These are phyloP conservation scores for Verticillium klebahnii DNA, from an alignment of 2,329 filamentous ascomycete species.

Conservation along the genomic window DNA sequence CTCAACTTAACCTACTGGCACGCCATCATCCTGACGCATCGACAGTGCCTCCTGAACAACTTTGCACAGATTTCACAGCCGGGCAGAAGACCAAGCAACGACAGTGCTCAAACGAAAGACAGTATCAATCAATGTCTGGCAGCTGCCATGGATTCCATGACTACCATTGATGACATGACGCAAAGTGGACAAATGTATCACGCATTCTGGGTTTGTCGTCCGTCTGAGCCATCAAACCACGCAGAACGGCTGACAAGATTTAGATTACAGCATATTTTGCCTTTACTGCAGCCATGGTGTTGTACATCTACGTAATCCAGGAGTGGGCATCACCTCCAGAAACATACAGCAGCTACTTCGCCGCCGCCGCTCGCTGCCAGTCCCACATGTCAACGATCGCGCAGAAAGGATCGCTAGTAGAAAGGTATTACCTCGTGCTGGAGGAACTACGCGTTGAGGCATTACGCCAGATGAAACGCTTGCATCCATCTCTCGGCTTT, in stretches of 20 bases:
- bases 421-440: slow-evolving; percentile 36
- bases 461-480: slow-evolving; percentile 7
- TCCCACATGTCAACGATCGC: slow-evolving; percentile 30
- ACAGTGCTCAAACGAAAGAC: slow-evolving; percentile 10
- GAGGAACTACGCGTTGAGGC: slow-evolving; percentile 23
- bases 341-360: slow-evolving; percentile 24
- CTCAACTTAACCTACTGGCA: slow-evolving; percentile 38
- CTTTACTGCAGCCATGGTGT: slow-evolving; percentile 37
- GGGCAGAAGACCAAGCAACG: slow-evolving; percentile 3
- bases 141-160: slow-evolving; percentile 32
- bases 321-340: slow-evolving; percentile 20
- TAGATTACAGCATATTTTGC: slow-evolving; percentile 37
- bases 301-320: slow-evolving; percentile 40
- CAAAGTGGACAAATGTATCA: slow-evolving; percentile 29
- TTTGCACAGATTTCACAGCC: slow-evolving; percentile 20
- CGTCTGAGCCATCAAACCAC: not conserved
- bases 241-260: not conserved
- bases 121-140: slow-evolving; percentile 25
- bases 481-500: not conserved
- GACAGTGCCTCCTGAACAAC: slow-evolving; percentile 31
- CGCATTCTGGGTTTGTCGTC: slow-evolving; percentile 32
- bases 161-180: slow-evolving; percentile 32
- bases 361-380: slow-evolving; percentile 34
- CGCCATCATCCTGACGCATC: slow-evolving; percentile 32
- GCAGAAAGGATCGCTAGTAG: slow-evolving; percentile 29